phyloP scores from a whole-genome alignment of 2,329 filamentous ascomycete genomes.

The Aureobasidium sp. region DNA sequence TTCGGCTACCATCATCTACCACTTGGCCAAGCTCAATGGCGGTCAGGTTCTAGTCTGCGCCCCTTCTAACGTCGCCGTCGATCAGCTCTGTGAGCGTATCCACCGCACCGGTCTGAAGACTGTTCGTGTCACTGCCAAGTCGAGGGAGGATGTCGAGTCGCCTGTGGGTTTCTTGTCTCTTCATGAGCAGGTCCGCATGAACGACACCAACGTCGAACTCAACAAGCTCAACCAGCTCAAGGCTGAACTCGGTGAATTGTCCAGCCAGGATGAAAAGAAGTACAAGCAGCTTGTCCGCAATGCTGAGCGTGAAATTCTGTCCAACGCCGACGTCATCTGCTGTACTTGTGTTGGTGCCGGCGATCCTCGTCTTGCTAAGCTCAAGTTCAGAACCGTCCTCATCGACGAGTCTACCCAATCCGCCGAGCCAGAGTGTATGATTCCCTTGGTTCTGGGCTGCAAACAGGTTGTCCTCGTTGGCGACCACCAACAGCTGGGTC shows the following conservation, averaged over 20 bases:
- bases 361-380: slow-evolving; percentile 88
- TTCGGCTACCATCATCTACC: slow-evolving; percentile 97
- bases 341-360: slow-evolving; percentile 97
- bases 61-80: slow-evolving; percentile 95
- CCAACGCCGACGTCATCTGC: slow-evolving; percentile 94
- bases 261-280: slow-evolving; percentile 95
- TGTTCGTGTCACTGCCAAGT: slow-evolving; percentile 96
- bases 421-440: slow-evolving; percentile 98
- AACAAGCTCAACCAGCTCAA: slow-evolving; percentile 91
- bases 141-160: slow-evolving; percentile 97
- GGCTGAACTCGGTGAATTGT: slow-evolving; percentile 81
- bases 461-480: slow-evolving; percentile 99
- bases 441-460: slow-evolving; percentile 90
- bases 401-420: slow-evolving; percentile 99
- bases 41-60: slow-evolving; percentile 94
- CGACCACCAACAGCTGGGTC: slow-evolving; percentile 95
- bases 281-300: slow-evolving; percentile 92
- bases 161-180: slow-evolving; percentile 91
- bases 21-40: slow-evolving; percentile 89
- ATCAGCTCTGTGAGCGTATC: slow-evolving; percentile 95
- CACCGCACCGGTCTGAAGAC: slow-evolving; percentile 93
- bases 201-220: slow-evolving; percentile 90
- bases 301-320: slow-evolving; percentile 90
- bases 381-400: slow-evolving; percentile 96
- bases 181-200: slow-evolving; percentile 95